Evolutionary conservation across 139 green algal species (phyloP), one percentile per base, ranked within the genome.

Genomic region (Tetraselmis chui): DNA sequence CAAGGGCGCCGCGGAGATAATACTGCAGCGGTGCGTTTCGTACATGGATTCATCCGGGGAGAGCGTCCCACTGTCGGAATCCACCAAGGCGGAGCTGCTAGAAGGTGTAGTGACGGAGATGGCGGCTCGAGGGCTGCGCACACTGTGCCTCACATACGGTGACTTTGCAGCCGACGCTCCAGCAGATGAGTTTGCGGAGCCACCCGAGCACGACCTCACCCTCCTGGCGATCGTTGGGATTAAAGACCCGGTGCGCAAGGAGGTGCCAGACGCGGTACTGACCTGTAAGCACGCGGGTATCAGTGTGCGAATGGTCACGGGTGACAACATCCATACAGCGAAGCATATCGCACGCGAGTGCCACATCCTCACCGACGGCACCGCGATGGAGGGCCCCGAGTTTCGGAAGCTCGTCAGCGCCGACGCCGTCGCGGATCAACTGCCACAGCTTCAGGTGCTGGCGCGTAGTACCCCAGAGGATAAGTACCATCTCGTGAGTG

Each of bases 291-390:
- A 89, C 0, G 95, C 94, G 18, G 96, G 96, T 76, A 96, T 99
- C 83, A 87, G 83, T 0, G 96, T 99, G n/a, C 93, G 95, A 76
- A 99, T 99, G 96, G 89, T 99, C 28, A 99, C 96, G 18, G 94
- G 89, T 67, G 97, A 99, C 90, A 99, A 99, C 91, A 92, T 98
- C 30, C 88, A 97, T 87, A 99, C 97, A 1, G 97, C 97, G 2
- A 89, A 92, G 78, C 95, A 98, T n/a, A n/a, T n/a, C n/a, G n/a
- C n/a, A n/a, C n/a, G n/a, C n/a, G n/a, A n/a, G n/a, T n/a, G n/a
- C n/a, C n/a, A n/a, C n/a, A n/a, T n/a, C 59, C 86, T 98, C 18
- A 67, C 45, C 18, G 45, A 25, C 18, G 45, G 11, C 45, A 67
- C 45, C 18, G 45, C 5, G 18, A 83, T 96, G 83, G n/a, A n/a